Evolutionary conservation across 1,284 basidiomycete species (phyloP), one percentile per base, ranked within the genome.

Genomic region (Moesziomyces parantarcticus): DNA sequence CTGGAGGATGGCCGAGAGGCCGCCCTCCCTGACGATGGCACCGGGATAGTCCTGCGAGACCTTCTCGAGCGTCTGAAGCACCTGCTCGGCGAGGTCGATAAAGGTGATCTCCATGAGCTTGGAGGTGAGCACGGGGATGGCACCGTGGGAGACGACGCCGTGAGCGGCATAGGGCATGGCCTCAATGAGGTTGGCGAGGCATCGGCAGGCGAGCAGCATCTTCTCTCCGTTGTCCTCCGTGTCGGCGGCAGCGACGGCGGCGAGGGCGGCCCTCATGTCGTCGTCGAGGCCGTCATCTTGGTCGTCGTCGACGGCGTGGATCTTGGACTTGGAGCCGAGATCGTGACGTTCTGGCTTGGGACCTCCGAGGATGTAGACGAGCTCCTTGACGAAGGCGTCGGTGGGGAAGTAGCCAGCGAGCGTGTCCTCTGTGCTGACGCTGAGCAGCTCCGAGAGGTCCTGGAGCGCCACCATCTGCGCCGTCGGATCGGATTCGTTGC

Each of bases 371-470:
- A 97, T 94, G 81, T 90, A 90, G 69, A 99, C 91, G 46, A 99
- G 89, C 84, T 98, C 97, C 75, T 90, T 90, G 43, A 96, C 93
- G 83, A 94, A 98, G 16, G 90, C 89, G 78, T 96, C 93, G 26
- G 94, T 91, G 71, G 92, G 93, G 86, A 99, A 96, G 39, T 92
- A 96, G 45, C 94, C 94, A 16, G 93, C 92, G 43, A 99, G 87
- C 1, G 94, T 97, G 84, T 99, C 97, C 85, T 99, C 96, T 8
- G 94, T 98, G 85, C 93, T 94, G 85, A 99, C 95, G 70, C 93
- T 93, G 58, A 99, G 89, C 45, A 97, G 85, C 83, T 99, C 97
- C 83, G 92, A 94, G 56, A 97, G 89, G 82, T 99, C 96, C 81
- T 97, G 94, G 16, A 99, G 87, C 3, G 94, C 94, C 5, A 81